Conservation (phyloP, 2,329 filamentous ascomycete genomes). For the Cercospora citrullina region DNA sequence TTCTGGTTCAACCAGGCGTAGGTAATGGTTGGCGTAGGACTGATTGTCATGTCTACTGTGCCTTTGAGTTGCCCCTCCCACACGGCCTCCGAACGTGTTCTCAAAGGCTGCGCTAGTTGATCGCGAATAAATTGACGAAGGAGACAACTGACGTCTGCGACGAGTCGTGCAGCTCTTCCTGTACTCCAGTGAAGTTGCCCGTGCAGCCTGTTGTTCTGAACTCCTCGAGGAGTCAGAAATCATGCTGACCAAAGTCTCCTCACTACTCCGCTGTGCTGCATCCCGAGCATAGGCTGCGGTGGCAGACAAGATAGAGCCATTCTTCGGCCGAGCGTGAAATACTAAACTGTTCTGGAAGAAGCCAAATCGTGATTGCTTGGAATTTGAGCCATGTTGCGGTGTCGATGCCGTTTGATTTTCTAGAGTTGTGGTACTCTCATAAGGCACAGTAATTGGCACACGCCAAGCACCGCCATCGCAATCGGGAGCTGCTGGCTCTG, state of each 20-base stretch:
- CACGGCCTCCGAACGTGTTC: not conserved
- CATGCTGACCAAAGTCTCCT: not conserved
- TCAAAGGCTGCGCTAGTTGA: not conserved
- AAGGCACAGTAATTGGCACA: not conserved
- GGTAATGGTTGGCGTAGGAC: not conserved
- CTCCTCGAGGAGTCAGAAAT: not conserved
- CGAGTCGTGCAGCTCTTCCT: not conserved
- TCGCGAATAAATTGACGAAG: not conserved
- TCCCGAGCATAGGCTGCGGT: not conserved
- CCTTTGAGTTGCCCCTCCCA: not conserved
- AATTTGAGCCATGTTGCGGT: not conserved
- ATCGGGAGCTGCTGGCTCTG: not conserved
- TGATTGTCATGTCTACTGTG: not conserved
- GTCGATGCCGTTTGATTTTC: not conserved
- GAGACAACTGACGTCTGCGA: not conserved
- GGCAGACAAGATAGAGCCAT: not conserved
- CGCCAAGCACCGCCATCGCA: not conserved
- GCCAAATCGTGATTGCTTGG: not conserved
- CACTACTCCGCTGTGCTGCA: not conserved
- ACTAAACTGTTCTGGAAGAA: not conserved
- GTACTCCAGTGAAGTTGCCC: not conserved
- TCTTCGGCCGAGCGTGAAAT: not conserved
- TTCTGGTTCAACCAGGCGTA: not conserved
- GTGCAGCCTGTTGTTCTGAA: not conserved
- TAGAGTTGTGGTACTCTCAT: not conserved